phyloP scores from a whole-genome alignment of 1,284 basidiomycete species.

The Puccinia horiana region DNA sequence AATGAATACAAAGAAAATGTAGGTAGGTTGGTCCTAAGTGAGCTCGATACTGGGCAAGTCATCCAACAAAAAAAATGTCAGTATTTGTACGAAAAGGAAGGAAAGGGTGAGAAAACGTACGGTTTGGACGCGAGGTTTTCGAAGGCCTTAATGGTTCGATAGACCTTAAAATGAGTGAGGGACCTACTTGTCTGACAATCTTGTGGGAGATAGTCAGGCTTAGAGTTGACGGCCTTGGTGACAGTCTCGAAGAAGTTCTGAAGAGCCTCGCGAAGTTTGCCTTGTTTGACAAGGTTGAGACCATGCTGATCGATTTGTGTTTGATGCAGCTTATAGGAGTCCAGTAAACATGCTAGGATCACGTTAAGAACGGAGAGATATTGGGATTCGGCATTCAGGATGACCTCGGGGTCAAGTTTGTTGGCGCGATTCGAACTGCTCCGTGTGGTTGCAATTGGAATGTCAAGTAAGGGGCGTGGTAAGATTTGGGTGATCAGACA shows the following conservation, averaged over 20 bases:
- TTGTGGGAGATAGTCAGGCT: not conserved
- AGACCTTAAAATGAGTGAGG: conserved; percentile 1
- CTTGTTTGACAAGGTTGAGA: conserved; percentile 4
- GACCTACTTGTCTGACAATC: not conserved
- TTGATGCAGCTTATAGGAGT: not conserved
- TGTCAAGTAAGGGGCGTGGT: conserved; percentile 25
- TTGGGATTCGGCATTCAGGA: conserved; percentile 15
- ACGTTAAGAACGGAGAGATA: conserved; percentile 8
- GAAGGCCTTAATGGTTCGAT: conserved; percentile 20
- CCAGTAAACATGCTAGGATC: conserved; percentile 6
- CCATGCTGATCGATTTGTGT: not conserved
- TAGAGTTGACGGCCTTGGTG: not conserved
- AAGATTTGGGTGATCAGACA: conserved; percentile 20
- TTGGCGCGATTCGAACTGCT: not conserved
- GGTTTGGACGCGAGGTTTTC: not conserved
- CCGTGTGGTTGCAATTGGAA: not conserved
- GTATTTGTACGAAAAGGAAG: not conserved
- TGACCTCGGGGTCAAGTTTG: not conserved
- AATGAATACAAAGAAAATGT: not conserved
- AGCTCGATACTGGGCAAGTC: no score
- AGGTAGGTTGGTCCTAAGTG: no score
- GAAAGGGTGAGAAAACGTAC: not conserved
- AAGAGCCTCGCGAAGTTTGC: not conserved
- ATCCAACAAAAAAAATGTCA: no score
- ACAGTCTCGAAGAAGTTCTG: not conserved